Percentiles rank a stretch among this genome's conserved stretches.
phyloP scores from a whole-genome alignment of 2,329 filamentous ascomycete species.

The Juglanconis sp. region DNA sequence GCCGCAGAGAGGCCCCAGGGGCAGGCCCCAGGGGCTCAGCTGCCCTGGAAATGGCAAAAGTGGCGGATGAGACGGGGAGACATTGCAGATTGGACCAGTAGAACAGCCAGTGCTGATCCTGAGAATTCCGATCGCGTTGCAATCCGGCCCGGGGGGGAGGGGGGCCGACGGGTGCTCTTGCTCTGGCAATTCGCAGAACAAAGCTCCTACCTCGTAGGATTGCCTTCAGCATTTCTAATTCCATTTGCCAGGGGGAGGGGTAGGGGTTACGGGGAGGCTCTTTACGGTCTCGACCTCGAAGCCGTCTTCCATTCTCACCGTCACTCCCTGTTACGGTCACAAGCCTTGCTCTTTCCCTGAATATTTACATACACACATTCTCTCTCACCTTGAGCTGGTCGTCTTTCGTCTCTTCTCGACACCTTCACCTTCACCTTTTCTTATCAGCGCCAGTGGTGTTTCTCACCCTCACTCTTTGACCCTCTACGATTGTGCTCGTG shows the following conservation, averaged over 20 bases:
- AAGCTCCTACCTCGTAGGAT: no score
- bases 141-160: background rate
- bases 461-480: background rate
- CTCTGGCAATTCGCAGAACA: no score
- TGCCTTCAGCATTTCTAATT: no score
- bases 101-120: constrained; percentile 5
- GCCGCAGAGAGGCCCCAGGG: background rate
- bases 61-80: no score
- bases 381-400: background rate
- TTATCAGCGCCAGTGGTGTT: background rate
- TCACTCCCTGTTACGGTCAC: background rate
- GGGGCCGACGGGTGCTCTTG: no score
- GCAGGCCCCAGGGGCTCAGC: no score
- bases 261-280: no score
- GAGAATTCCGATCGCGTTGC: constrained; percentile 15
- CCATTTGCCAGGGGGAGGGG: no score
- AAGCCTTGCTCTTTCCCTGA: background rate
- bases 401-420: background rate
- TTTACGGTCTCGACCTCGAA: no score
- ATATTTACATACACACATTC: background rate
- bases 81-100: background rate
- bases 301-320: constrained; percentile 3
- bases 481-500: background rate
- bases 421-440: background rate
- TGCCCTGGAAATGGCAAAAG: no score